Conservation (phyloP, 257 asterid species). For the Ballota nigra region DNA sequence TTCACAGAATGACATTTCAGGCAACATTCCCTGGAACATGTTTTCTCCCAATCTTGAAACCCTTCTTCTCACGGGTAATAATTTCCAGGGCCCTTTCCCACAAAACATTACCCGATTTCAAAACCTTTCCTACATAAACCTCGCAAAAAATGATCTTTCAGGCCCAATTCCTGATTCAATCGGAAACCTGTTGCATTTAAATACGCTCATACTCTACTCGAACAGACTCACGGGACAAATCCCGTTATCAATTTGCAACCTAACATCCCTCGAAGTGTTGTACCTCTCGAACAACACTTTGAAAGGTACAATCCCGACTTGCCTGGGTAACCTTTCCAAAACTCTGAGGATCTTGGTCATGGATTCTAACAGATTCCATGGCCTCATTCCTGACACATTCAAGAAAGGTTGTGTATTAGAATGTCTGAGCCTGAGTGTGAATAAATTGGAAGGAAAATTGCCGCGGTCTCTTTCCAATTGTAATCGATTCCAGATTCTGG, state of each 20-base stretch:
- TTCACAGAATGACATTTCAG: background rate
- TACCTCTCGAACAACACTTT: background rate
- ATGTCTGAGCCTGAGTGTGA: background rate
- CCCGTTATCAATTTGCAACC: constrained; percentile 14
- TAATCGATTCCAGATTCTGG: background rate
- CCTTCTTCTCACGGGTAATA: background rate
- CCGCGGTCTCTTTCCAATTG: background rate
- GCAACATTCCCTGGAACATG: no score
- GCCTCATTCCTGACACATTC: constrained; percentile 8
- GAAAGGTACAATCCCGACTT: constrained; percentile 7
- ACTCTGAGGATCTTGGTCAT: background rate
- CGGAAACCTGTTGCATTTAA: background rate
- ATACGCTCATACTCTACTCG: background rate
- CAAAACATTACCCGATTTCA: background rate
- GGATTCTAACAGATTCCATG: background rate
- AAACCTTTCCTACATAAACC: background rate
- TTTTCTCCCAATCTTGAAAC: background rate
- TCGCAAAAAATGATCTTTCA: background rate
- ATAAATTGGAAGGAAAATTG: constrained; percentile 5
- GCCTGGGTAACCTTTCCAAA: background rate
- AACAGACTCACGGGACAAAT: background rate
- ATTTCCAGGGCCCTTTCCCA: background rate
- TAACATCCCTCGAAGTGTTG: background rate
- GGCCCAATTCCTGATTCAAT: constrained; percentile 3
- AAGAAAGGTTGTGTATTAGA: background rate